These are phyloP conservation scores for Smithsoniella earleae DNA, from an alignment of 163 green algal species.

Conservation along the genomic window DNA sequence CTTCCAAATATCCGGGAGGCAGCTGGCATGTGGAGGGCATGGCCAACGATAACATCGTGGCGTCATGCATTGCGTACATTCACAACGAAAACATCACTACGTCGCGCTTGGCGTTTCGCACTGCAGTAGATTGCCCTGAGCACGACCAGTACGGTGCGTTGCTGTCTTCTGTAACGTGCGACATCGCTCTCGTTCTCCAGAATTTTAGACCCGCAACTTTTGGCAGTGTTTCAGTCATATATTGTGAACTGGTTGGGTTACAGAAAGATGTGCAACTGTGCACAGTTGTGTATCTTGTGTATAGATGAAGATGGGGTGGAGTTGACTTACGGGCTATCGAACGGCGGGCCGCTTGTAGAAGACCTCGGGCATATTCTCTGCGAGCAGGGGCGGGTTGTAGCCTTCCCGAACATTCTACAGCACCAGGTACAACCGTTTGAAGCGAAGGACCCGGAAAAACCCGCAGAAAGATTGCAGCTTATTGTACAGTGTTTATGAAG, in stretches of 20 bases:
- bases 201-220: too few species aligned
- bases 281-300: too few species aligned
- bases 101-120: slow-evolving; percentile 15
- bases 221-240: too few species aligned
- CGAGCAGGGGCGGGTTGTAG: neutral
- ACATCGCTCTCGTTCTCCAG: too few species aligned
- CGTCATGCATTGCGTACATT: slow-evolving; percentile 14
- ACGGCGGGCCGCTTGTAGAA: neutral
- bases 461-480: too few species aligned
- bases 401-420: slow-evolving; percentile 4
- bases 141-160: slow-evolving; percentile 12
- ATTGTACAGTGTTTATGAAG: too few species aligned
- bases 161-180: too few species aligned
- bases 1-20: neutral
- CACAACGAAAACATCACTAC: neutral
- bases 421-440: neutral
- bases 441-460: neutral
- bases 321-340: slow-evolving; percentile 2
- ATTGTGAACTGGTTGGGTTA: too few species aligned
- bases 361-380: neutral
- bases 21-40: slow-evolving; percentile 29
- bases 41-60: slow-evolving; percentile 11
- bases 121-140: neutral
- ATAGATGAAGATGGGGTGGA: neutral
- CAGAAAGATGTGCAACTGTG: too few species aligned